These are phyloP conservation scores for Pseudoscleropodium purum DNA, from an alignment of 225 moss, liverwort and hornwort species.

Conservation along the genomic window DNA sequence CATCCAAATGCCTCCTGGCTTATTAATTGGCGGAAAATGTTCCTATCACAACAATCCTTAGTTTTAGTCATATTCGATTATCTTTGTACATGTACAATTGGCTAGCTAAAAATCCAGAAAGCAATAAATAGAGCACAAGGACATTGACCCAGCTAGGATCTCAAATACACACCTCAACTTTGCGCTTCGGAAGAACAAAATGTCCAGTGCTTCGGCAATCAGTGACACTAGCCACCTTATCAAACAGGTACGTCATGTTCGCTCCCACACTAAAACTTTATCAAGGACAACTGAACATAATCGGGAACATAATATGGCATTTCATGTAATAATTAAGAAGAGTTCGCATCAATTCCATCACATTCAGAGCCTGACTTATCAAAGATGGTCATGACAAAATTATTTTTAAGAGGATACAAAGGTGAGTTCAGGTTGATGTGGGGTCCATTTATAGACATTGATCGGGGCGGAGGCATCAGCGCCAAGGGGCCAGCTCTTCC, in stretches of 20 bases:
- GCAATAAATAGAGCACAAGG: not conserved
- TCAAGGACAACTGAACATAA: slow-evolving; percentile 38
- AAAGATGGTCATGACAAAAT: not conserved
- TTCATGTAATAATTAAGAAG: not conserved
- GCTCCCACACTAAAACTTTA: slow-evolving; percentile 49
- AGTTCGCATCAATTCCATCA: not conserved
- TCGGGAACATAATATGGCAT: not conserved
- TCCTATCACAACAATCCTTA: slow-evolving; percentile 36
- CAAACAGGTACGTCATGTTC: slow-evolving; percentile 86
- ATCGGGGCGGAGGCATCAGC: slow-evolving; percentile 23
- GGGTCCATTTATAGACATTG: slow-evolving; percentile 40
- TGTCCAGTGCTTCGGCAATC: slow-evolving; percentile 96
- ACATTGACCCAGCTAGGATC: not conserved
- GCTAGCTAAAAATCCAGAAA: not conserved
- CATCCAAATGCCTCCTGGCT: slow-evolving; percentile 93
- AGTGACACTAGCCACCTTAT: slow-evolving; percentile 95
- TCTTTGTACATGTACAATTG: not conserved
- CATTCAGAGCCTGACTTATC: not conserved
- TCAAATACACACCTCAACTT: slow-evolving; percentile 66
- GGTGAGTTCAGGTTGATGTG: slow-evolving; percentile 30
- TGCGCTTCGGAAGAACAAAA: slow-evolving; percentile 97
- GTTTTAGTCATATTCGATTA: not conserved
- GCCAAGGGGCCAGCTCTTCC: slow-evolving; percentile 10
- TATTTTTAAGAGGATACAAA: slow-evolving; percentile 31
- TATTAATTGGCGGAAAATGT: slow-evolving; percentile 87